Conservation (phyloP, 768 basidiomycete genomes). For the Hygrocybe punicea region DNA sequence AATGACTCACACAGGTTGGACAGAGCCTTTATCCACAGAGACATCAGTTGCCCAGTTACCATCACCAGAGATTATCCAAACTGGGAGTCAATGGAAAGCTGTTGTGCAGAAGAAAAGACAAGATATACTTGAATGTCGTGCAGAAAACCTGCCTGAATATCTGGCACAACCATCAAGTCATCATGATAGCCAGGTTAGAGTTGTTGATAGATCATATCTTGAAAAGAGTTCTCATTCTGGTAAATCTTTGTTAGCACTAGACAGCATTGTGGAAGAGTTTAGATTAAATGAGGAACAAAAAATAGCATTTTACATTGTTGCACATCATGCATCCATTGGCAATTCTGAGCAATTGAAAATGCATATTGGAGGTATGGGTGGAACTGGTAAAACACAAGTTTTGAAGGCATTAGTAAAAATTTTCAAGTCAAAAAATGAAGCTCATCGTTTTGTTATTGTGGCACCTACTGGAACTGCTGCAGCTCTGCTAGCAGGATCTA, state of each 20-base stretch:
- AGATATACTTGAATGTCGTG: conserved; percentile 6
- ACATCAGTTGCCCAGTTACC: too few relatives aligned
- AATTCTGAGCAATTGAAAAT: conserved; percentile 7
- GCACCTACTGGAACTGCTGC: conserved; percentile 30
- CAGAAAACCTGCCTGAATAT: background rate
- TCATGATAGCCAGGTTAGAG: conserved; percentile 12
- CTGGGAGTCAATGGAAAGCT: conserved; percentile 6
- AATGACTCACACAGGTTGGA: too few relatives aligned
- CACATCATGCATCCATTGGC: too few relatives aligned
- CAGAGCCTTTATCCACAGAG: too few relatives aligned
- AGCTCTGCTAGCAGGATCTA: conserved; percentile 21
- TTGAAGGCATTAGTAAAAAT: conserved; percentile 24
- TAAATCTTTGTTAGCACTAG: background rate
- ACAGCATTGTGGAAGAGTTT: too few relatives aligned
- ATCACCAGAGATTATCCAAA: too few relatives aligned
- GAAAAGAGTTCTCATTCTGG: background rate
- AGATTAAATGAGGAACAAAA: too few relatives aligned
- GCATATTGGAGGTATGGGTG: conserved; percentile 35
- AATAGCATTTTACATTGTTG: too few relatives aligned
- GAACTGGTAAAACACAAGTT: conserved; percentile 34
- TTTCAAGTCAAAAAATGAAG: conserved; percentile 24
- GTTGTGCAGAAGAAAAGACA: conserved; percentile 8
- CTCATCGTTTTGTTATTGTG: conserved; percentile 23
- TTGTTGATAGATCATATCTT: conserved; percentile 23
- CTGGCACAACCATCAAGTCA: background rate